Base-by-base conservation (phyloP, 768 basidiomycete genomes). In the Naematelia encephala region DNA sequence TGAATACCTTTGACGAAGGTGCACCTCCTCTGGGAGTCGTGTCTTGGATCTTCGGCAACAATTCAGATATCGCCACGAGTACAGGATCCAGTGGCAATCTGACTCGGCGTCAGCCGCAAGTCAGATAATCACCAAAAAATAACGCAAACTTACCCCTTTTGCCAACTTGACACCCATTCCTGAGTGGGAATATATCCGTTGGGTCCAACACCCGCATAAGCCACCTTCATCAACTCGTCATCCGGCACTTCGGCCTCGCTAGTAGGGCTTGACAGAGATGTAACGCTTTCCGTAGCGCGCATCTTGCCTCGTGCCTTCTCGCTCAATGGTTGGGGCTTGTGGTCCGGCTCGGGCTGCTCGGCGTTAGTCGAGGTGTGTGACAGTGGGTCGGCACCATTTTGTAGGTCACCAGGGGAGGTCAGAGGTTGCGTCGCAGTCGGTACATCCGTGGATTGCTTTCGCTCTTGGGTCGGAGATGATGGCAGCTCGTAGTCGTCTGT, bases 111-210 rank as follows among this genome's bases (percentile, higher is more conserved):
- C 11, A 46, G 27, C 22, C n/a, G 13, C 5, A 10, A 10, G 19
- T 19, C 25, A 23, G 16, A 22, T 19, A 12, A 52, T 27, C 16
- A 21, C n/a, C 10, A 8, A 21, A 47, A 21, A 21, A 5, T 22
- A 5, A 27, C 21, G 19, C 19, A 43, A 2, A 72, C 81, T 73
- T 65, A 90, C 91, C 93, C 93, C 82, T 93, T 90, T 67, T 94
- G 90, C 94, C 94, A 98, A 45, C 75, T 76, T 1, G 92, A 92
- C 21, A 91, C 91, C 94, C 96, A 99, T 84, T 91, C 91, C 74
- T 96, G 90, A 2, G 91, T 96, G 11, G 96, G 92, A 5, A 93
- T 81, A 77, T 97, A 99, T 2, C 91, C 90, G 74, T 91, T 93
- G 64, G 88, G 82, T 26, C 91, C 91, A 16, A 93, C 83, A 12